Percentiles rank a stretch among this genome's conserved stretches.
phyloP scores from a whole-genome alignment of 257 asterid species.

The Solanum corneliomulleri region DNA sequence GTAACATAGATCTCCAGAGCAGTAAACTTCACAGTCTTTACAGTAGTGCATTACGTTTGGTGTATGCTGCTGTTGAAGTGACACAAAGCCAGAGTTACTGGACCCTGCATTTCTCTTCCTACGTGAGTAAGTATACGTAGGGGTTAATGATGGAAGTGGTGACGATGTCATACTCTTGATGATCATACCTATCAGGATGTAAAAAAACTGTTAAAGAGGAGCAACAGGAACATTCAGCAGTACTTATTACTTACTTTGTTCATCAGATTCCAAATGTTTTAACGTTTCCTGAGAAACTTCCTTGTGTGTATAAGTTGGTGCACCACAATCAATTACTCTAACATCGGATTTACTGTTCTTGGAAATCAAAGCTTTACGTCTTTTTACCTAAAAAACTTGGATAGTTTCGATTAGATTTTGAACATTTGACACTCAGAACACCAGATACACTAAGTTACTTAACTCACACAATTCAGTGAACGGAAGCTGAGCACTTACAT shows the following conservation, averaged over 20 bases:
- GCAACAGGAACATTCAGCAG: background rate
- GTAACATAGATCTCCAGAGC: constrained; percentile 20
- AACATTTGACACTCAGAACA: background rate
- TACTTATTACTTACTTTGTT: background rate
- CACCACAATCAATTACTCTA: background rate
- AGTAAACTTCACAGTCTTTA: constrained; percentile 25
- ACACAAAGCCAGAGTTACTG: background rate
- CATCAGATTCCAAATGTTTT: background rate
- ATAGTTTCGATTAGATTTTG: background rate
- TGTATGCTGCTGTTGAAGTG: background rate
- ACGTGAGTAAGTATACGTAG: background rate
- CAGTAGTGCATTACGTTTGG: constrained; percentile 4
- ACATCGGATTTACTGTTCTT: background rate
- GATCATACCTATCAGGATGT: background rate
- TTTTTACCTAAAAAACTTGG: background rate
- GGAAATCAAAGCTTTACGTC: background rate
- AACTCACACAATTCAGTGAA: background rate
- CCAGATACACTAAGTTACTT: background rate
- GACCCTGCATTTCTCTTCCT: background rate
- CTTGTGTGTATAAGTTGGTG: background rate
- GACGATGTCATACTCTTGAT: background rate
- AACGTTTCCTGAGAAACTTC: background rate
- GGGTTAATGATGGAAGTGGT: background rate
- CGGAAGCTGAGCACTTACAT: background rate
- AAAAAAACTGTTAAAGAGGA: background rate